These are phyloP conservation scores for Triticum monococcum DNA, from an alignment of 176 grass and related monocot species.

Conservation along the genomic window DNA sequence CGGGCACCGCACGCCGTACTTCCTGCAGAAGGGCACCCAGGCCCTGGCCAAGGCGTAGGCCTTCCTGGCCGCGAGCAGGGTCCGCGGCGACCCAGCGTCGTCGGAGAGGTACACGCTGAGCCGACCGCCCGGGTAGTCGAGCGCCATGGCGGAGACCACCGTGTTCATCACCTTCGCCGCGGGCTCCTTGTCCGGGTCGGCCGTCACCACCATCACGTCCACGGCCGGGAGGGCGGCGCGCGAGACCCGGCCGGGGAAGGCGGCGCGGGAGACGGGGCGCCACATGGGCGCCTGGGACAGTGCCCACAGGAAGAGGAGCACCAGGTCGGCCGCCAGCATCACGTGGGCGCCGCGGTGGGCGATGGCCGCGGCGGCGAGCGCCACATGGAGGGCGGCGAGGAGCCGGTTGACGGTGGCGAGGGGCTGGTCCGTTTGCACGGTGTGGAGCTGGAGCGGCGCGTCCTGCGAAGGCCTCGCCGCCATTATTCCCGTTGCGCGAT, in stretches of 20 bases:
- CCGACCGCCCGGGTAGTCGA: constrained; percentile 63
- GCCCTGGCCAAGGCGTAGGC: constrained; percentile 49
- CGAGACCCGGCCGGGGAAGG: constrained; percentile 37
- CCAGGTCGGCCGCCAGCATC: constrained; percentile 32
- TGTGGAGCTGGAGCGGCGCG: constrained; percentile 17
- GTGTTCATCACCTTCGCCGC: constrained; percentile 54
- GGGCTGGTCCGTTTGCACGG: constrained; percentile 24
- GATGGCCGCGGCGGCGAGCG: constrained; percentile 9
- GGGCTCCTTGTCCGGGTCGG: constrained; percentile 59
- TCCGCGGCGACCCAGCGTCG: constrained; percentile 65
- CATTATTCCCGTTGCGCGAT: neutral
- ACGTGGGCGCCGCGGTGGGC: constrained; percentile 15
- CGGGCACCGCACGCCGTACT: constrained; percentile 30
- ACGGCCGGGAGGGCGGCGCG: constrained; percentile 25
- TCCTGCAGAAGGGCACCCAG: constrained; percentile 78
- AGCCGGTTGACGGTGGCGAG: constrained; percentile 35
- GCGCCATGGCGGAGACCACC: constrained; percentile 75
- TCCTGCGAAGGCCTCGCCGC: neutral
- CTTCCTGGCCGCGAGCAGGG: constrained; percentile 42
- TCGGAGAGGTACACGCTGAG: constrained; percentile 70
- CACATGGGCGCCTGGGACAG: constrained; percentile 43
- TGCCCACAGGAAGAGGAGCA: constrained; percentile 50
- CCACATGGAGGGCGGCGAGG: constrained; percentile 31
- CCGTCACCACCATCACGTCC: constrained; percentile 56
- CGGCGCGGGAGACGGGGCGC: constrained; percentile 41